A percentile compares a stretch with the other conserved stretches of the same genome.
Evolutionary conservation across 23 red algal genomes (phyloP).

Genomic region (Gracilaria domingensis): DNA sequence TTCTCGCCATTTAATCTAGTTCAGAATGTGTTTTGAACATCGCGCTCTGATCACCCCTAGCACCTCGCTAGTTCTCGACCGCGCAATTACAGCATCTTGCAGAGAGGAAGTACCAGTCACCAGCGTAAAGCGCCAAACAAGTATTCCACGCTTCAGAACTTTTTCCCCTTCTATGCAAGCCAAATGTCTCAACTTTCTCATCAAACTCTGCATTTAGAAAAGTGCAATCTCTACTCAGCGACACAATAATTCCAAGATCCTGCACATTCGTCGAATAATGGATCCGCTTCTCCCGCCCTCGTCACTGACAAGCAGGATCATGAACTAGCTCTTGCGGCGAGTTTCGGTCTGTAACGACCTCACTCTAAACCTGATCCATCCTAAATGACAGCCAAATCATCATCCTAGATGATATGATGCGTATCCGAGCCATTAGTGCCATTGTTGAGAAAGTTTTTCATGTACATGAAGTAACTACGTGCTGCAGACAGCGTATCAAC

Average conservation of each 20-base stretch:
- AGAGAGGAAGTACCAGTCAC: conserved; percentile 45
- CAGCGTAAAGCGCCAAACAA: conserved; percentile 52
- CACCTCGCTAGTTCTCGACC: conserved; percentile 36
- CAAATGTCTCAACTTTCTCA: conserved; percentile 40
- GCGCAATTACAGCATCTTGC: conserved; percentile 62
- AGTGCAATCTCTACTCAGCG: conserved; percentile 42
- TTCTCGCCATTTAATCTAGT: background rate
- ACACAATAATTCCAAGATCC: conserved; percentile 51
- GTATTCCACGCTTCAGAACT: conserved; percentile 47
- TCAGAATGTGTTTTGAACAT: background rate
- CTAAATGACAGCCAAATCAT: conserved; percentile 58
- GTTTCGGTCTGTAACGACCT: conserved; percentile 40
- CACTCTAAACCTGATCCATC: conserved; percentile 54
- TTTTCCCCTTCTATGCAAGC: conserved; percentile 53
- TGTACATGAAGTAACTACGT: conserved; percentile 63
- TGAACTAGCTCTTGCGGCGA: conserved; percentile 43
- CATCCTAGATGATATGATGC: conserved; percentile 47
- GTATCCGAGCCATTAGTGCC: conserved; percentile 22
- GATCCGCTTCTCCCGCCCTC: conserved; percentile 49
- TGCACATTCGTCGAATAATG: conserved; percentile 52
- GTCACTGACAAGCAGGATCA: conserved; percentile 55
- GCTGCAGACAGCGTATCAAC: conserved; percentile 60
- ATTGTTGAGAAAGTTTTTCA: conserved; percentile 65
- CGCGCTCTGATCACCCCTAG: conserved; percentile 14
- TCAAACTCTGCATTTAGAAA: conserved; percentile 60